These are phyloP conservation scores for Ustilago bromivora DNA, from an alignment of 1,284 basidiomycete species.

Conservation along the genomic window DNA sequence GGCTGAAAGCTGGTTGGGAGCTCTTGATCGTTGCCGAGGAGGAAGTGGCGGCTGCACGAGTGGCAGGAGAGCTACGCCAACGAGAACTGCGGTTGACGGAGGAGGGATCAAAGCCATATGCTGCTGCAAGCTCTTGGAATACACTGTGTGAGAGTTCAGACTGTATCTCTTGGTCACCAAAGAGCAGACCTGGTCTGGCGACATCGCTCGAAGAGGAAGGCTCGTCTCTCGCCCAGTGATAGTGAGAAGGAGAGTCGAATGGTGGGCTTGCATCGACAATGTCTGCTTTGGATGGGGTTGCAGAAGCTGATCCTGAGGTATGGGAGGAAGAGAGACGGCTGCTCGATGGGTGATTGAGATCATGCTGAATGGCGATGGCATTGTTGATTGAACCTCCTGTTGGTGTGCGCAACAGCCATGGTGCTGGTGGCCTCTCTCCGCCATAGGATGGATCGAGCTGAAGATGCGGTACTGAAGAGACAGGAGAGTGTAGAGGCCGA, in stretches of 20 bases:
- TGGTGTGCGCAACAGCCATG: slow-evolving; percentile 71
- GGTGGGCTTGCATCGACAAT: slow-evolving; percentile 11
- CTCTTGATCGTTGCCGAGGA: not conserved
- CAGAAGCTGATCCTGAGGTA: not conserved
- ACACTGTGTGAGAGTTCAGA: slow-evolving; percentile 43
- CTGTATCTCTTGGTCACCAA: slow-evolving; percentile 48
- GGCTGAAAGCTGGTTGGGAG: not conserved
- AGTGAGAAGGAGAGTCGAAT: slow-evolving; percentile 14
- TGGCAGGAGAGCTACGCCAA: slow-evolving; percentile 19
- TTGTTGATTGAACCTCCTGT: slow-evolving; percentile 83
- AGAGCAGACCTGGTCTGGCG: slow-evolving; percentile 34
- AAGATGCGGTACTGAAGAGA: slow-evolving; percentile 10
- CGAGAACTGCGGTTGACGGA: slow-evolving; percentile 32
- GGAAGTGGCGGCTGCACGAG: not conserved
- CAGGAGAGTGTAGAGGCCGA: slow-evolving; percentile 72
- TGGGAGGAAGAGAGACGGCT: slow-evolving; percentile 5
- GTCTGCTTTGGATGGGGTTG: slow-evolving; percentile 21
- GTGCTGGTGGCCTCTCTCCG: slow-evolving; percentile 42
- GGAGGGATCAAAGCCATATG: slow-evolving; percentile 41
- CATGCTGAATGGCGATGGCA: slow-evolving; percentile 74
- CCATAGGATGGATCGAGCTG: slow-evolving; percentile 15
- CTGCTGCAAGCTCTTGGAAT: slow-evolving; percentile 45
- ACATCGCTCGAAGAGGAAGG: slow-evolving; percentile 20
- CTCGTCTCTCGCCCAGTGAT: slow-evolving; percentile 39
- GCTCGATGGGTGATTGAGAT: slow-evolving; percentile 27